phyloP scores from a whole-genome alignment of 179 eudicot genomes.

The Silene noctiflora region DNA sequence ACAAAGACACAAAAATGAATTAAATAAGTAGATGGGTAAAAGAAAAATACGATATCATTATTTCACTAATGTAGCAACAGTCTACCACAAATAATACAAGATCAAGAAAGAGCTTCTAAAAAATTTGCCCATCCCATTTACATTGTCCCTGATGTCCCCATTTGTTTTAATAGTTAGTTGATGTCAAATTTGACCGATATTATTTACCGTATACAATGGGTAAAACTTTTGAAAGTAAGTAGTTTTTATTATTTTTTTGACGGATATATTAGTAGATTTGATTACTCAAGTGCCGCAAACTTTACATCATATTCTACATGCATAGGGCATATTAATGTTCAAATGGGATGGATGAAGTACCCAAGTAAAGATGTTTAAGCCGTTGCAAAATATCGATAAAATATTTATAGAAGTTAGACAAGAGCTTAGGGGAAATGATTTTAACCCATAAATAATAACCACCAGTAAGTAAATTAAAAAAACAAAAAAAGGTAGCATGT shows the following conservation, averaged over 20 bases:
- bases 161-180: no score
- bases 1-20: neutral
- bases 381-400: neutral
- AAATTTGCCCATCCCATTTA: no score
- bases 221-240: no score
- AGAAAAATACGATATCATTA: neutral
- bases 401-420: neutral
- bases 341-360: neutral
- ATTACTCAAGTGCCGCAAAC: neutral
- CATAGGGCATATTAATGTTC: neutral
- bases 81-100: no score
- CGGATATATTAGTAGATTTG: neutral
- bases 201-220: no score
- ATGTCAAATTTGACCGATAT: no score
- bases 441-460: neutral
- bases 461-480: conserved; percentile 1
- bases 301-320: neutral
- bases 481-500: conserved; percentile 12
- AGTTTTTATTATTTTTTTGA: no score
- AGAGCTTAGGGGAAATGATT: neutral
- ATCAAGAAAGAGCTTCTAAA: no score
- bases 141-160: no score
- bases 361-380: neutral
- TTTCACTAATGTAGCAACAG: neutral
- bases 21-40: neutral